phyloP scores from a whole-genome alignment of 768 basidiomycete genomes.

The Hysterangium stoloniferum region DNA sequence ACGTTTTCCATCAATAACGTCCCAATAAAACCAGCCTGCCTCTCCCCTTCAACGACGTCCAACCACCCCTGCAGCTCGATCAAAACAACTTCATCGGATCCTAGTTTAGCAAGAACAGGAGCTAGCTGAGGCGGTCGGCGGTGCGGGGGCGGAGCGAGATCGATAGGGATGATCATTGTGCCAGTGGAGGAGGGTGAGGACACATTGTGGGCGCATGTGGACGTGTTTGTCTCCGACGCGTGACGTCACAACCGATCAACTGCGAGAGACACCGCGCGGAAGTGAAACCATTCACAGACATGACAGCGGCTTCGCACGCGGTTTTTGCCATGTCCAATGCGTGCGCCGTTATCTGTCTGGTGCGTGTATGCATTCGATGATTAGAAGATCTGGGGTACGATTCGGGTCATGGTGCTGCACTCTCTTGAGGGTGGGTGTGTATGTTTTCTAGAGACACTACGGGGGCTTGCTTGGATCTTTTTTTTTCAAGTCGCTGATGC shows the following conservation, averaged over 20 bases:
- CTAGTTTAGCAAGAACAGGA: slow-evolving; percentile 58
- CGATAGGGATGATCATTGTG: slow-evolving; percentile 62
- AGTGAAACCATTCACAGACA: too few species aligned
- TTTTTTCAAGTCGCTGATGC: too few species aligned
- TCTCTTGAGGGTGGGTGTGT: too few species aligned
- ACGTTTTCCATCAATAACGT: slow-evolving; percentile 54
- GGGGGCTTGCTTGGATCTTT: too few species aligned
- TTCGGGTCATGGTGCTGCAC: neutral
- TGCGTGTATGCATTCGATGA: too few species aligned
- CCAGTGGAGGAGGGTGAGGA: neutral
- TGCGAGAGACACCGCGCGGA: too few species aligned
- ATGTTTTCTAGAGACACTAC: too few species aligned
- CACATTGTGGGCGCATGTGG: neutral
- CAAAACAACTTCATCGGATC: slow-evolving; percentile 71
- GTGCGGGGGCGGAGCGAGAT: slow-evolving; percentile 18
- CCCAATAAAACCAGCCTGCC: slow-evolving; percentile 72
- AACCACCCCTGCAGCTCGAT: slow-evolving; percentile 85
- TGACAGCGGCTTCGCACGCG: too few species aligned
- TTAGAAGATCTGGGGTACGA: neutral
- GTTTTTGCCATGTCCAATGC: too few species aligned
- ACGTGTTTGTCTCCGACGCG: too few species aligned
- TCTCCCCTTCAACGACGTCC: slow-evolving; percentile 56
- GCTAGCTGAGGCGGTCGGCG: neutral
- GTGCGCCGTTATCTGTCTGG: too few species aligned
- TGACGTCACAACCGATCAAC: too few species aligned